phyloP scores from a whole-genome alignment of 2,329 filamentous ascomycete species.

The Penicillium expansum region DNA sequence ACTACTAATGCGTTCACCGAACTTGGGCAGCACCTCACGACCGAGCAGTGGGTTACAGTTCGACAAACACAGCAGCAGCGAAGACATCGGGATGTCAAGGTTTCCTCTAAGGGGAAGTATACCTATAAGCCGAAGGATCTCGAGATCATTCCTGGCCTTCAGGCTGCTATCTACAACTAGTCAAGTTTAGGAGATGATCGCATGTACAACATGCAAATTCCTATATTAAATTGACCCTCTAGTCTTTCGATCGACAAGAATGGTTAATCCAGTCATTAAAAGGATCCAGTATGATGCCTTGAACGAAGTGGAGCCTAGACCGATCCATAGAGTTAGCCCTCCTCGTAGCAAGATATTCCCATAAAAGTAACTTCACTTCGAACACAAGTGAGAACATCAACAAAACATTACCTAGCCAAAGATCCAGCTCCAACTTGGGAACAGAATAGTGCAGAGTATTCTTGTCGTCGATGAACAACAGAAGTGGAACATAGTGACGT shows the following conservation, averaged over 20 bases:
- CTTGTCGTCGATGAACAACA: too few relatives aligned
- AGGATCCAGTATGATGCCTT: not conserved
- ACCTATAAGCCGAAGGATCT: constrained; percentile 37
- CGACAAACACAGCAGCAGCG: constrained; percentile 46
- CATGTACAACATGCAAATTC: not conserved
- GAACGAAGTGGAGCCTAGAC: not conserved
- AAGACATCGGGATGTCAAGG: constrained; percentile 32
- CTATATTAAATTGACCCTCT: not conserved
- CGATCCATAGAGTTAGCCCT: not conserved
- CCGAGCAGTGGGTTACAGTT: constrained; percentile 42
- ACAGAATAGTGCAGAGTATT: too few relatives aligned
- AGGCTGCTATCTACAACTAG: constrained; percentile 42
- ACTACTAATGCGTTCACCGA: constrained; percentile 42
- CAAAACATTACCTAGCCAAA: not conserved
- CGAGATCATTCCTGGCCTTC: constrained; percentile 44
- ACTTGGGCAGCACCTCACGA: constrained; percentile 42
- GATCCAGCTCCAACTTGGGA: not conserved
- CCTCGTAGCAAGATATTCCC: not conserved
- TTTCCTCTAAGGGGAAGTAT: constrained; percentile 41
- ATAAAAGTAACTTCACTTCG: not conserved
- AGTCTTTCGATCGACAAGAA: not conserved
- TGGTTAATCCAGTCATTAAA: not conserved
- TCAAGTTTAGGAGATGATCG: not conserved
- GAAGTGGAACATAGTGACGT: constrained; percentile 13
- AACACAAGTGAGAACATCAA: not conserved